Evolutionary conservation across 495 filamentous ascomycete genomes (phyloP).

Genomic region (Trichoderma orchidacearum): DNA sequence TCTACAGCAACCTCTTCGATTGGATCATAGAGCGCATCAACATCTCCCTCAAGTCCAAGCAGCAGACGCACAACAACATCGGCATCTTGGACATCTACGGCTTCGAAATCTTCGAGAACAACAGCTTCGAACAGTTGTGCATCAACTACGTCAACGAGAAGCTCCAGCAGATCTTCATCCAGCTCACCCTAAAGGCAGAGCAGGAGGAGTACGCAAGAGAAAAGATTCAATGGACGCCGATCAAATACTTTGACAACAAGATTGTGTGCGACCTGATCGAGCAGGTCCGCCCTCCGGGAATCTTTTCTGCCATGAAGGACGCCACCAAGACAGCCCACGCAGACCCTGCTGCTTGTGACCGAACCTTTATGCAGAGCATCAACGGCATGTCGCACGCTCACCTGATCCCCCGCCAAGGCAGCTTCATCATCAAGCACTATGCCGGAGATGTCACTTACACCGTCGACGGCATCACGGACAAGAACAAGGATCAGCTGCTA

Average conservation of each 20-base stretch:
- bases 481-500: constrained; percentile 96
- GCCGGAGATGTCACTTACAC: constrained; percentile 95
- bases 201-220: constrained; percentile 97
- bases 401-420: constrained; percentile 83
- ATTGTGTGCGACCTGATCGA: constrained; percentile 97
- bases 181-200: constrained; percentile 90
- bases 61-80: constrained; percentile 65
- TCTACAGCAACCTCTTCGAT: constrained; percentile 97
- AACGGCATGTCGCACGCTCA: constrained; percentile 85
- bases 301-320: constrained; percentile 94
- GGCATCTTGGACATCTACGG: constrained; percentile 99
- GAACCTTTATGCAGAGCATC: constrained; percentile 85
- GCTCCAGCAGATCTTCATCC: constrained; percentile 98
- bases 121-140: constrained; percentile 98
- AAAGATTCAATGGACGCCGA: constrained; percentile 96
- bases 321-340: constrained; percentile 95
- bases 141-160: constrained; percentile 99
- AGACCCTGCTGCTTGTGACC: constrained; percentile 84
- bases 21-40: constrained; percentile 97
- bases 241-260: constrained; percentile 99
- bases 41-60: constrained; percentile 68
- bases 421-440: constrained; percentile 98
- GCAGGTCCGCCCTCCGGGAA: constrained; percentile 76
- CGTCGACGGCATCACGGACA: constrained; percentile 95
- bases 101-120: constrained; percentile 98